A percentile compares a stretch with the other conserved stretches of the same genome.
Evolutionary conservation across 2,329 filamentous ascomycete genomes (phyloP).

Genomic region (Phialophora macrospora): DNA sequence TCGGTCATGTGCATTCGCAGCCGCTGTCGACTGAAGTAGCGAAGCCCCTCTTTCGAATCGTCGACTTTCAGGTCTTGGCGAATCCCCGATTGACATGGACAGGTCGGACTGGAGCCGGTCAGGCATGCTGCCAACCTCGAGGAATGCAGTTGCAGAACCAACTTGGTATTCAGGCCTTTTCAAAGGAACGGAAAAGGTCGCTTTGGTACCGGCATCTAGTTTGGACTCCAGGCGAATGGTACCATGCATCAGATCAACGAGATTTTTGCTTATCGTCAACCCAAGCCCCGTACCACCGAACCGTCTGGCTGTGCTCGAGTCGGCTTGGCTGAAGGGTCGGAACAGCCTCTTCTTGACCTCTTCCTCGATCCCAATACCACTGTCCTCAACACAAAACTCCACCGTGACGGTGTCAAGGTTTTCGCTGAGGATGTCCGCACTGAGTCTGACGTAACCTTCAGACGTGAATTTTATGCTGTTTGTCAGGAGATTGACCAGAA

Average conservation of each 20-base stretch:
- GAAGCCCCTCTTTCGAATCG: conserved; percentile 10
- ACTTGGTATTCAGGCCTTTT: conserved; percentile 65
- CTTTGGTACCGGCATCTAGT: conserved; percentile 71
- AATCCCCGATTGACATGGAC: conserved; percentile 44
- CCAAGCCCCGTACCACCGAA: conserved; percentile 81
- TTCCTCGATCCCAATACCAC: conserved; percentile 80
- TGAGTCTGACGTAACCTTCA: conserved; percentile 70
- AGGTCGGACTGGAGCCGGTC: conserved; percentile 46
- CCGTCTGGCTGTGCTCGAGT: conserved; percentile 76
- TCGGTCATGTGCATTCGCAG: background rate
- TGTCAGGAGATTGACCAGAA: conserved; percentile 77
- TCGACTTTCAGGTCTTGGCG: conserved; percentile 25
- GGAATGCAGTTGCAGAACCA: conserved; percentile 56
- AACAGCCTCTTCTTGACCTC: conserved; percentile 75
- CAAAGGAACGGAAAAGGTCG: conserved; percentile 77
- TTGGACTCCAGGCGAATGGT: conserved; percentile 72
- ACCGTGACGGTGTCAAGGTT: conserved; percentile 68
- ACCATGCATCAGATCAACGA: conserved; percentile 78
- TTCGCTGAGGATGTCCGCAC: conserved; percentile 67
- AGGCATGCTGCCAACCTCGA: conserved; percentile 62
- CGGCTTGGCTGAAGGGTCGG: conserved; percentile 80
- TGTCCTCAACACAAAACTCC: conserved; percentile 75
- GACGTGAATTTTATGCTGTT: conserved; percentile 78
- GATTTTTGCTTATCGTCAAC: conserved; percentile 78
- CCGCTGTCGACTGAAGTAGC: background rate